Evolutionary conservation across 768 basidiomycete species (phyloP).

Genomic region (Erythrobasidium yunnanense): DNA sequence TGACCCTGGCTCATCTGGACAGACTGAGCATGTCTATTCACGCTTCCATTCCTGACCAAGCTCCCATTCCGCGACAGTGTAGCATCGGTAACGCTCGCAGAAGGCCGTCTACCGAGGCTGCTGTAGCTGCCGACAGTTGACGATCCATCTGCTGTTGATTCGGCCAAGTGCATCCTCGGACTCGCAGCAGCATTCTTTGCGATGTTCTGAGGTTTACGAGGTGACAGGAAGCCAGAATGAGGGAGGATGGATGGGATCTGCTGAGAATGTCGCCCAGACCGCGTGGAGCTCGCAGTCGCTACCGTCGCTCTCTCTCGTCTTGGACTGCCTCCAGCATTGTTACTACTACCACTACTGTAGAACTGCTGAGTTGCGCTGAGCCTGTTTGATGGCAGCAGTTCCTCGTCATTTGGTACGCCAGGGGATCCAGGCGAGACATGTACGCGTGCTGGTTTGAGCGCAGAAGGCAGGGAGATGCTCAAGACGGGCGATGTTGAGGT

Average conservation of each 20-base stretch:
- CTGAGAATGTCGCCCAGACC: neutral
- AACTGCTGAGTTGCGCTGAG: neutral
- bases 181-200: no score
- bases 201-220: neutral
- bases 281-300: neutral
- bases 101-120: no score
- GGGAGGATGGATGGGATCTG: slow-evolving; percentile 9
- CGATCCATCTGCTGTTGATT: no score
- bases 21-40: neutral
- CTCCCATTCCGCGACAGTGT: neutral
- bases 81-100: no score
- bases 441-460: neutral
- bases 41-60: neutral
- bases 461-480: neutral
- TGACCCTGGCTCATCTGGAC: neutral
- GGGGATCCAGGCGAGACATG: neutral
- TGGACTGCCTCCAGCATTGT: no score
- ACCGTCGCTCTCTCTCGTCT: no score
- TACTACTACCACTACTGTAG: no score
- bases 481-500: neutral
- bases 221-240: slow-evolving; percentile 6
- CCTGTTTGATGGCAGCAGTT: neutral
- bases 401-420: neutral
- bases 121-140: no score
- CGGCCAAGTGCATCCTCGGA: no score